A percentile compares a stretch with the other conserved stretches of the same genome.
Conservation (phyloP, 306 rosid genomes). For the Vigna nakashimae region DNA sequence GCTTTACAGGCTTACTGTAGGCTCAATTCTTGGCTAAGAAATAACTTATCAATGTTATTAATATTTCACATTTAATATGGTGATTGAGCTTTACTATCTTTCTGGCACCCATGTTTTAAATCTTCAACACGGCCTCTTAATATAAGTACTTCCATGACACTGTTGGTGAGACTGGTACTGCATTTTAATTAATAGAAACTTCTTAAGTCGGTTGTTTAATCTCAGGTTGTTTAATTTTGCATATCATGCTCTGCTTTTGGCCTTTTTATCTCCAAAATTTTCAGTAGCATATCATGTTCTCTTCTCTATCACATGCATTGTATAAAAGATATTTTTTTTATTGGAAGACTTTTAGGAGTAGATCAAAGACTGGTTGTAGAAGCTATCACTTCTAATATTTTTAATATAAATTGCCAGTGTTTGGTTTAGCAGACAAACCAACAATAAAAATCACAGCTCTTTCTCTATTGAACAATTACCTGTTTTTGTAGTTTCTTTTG, state of each 20-base stretch:
- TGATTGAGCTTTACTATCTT: constrained; percentile 11
- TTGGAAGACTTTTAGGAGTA: constrained; percentile 7
- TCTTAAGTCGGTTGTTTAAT: not conserved
- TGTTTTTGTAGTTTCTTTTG: not conserved
- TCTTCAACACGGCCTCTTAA: constrained; percentile 20
- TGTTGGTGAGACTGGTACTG: constrained; percentile 15
- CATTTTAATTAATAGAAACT: constrained; percentile 18
- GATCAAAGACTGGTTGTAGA: constrained; percentile 10
- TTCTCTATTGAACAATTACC: not conserved
- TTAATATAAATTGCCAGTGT: constrained; percentile 11
- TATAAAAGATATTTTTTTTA: not conserved
- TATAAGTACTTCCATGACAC: constrained; percentile 26
- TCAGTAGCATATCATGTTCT: constrained; percentile 7
- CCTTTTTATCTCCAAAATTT: not conserved
- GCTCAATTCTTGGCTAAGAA: constrained; percentile 30
- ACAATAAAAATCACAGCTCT: not conserved
- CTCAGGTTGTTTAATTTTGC: not conserved
- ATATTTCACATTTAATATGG: constrained; percentile 19
- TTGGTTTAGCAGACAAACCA: not conserved
- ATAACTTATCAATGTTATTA: not conserved
- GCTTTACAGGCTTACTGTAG: constrained; percentile 7
- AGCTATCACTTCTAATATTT: not conserved
- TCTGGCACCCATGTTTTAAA: constrained; percentile 26
- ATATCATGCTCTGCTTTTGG: constrained; percentile 2
- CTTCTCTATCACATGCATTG: constrained; percentile 1